These are phyloP conservation scores for Erodium moschatum DNA, from an alignment of 441 rosid species.

Conservation along the genomic window DNA sequence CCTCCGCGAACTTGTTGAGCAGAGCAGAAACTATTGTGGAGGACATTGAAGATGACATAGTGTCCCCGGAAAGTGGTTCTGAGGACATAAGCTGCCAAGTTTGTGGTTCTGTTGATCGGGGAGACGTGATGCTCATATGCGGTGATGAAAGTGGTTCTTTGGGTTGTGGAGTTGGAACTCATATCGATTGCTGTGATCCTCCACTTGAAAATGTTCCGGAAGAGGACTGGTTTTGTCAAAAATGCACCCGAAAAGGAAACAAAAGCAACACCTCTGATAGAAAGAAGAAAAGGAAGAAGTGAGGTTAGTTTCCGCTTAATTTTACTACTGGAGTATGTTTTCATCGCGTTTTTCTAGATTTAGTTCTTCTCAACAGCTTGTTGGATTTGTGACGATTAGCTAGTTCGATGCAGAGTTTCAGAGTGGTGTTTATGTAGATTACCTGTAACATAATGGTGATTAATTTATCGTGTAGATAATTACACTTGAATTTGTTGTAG, in stretches of 20 bases:
- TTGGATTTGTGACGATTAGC: no score
- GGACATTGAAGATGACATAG: slow-evolving; percentile 5
- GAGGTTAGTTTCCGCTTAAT: not conserved
- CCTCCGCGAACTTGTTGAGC: slow-evolving; percentile 38
- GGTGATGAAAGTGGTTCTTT: slow-evolving; percentile 41
- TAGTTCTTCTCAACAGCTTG: no score
- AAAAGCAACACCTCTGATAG: not conserved
- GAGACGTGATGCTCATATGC: slow-evolving; percentile 63
- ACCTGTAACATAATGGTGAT: no score
- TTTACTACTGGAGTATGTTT: not conserved
- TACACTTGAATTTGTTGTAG: no score
- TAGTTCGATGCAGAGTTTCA: no score
- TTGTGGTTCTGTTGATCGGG: slow-evolving; percentile 45
- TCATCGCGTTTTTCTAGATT: no score
- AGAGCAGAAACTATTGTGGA: slow-evolving; percentile 33
- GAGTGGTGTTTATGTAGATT: no score
- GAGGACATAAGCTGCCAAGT: slow-evolving; percentile 38
- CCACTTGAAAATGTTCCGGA: slow-evolving; percentile 45
- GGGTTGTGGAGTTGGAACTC: slow-evolving; percentile 58
- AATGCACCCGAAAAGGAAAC: slow-evolving; percentile 26
- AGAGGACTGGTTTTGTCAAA: slow-evolving; percentile 66
- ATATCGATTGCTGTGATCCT: slow-evolving; percentile 66
- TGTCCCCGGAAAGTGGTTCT: slow-evolving; percentile 8
- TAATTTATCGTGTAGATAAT: no score
- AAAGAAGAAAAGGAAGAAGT: slow-evolving; percentile 25